Conservation (phyloP, 2,329 filamentous ascomycete species). For the Aspergillus phoenicis region DNA sequence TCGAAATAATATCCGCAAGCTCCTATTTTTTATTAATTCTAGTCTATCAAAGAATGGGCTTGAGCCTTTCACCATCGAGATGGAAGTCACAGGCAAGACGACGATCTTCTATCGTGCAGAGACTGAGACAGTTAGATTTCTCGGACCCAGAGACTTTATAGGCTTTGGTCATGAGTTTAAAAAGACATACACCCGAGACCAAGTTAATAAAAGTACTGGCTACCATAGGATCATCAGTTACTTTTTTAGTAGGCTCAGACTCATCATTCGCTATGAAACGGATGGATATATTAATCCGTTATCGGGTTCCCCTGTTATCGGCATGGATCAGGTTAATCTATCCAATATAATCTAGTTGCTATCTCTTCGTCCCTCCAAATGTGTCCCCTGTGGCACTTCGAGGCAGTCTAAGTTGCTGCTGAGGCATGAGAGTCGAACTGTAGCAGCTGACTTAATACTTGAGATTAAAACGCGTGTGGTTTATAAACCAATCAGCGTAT, state of each 20-base stretch:
- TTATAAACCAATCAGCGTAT: slow-evolving; percentile 36
- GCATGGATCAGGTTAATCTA: slow-evolving; percentile 16
- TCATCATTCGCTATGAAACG: slow-evolving; percentile 49
- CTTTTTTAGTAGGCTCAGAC: slow-evolving; percentile 43
- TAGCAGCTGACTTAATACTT: slow-evolving; percentile 43
- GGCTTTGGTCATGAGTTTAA: slow-evolving; percentile 52
- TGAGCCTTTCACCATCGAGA: slow-evolving; percentile 46
- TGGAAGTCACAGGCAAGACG: slow-evolving; percentile 45
- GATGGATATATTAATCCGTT: slow-evolving; percentile 43
- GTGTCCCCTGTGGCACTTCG: slow-evolving; percentile 9
- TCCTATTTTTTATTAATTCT: slow-evolving; percentile 48
- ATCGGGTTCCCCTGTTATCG: background rate
- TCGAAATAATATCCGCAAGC: slow-evolving; percentile 54
- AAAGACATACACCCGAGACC: slow-evolving; percentile 45
- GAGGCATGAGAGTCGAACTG: slow-evolving; percentile 28
- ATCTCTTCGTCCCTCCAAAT: slow-evolving; percentile 23
- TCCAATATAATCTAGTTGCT: slow-evolving; percentile 27
- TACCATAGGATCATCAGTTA: slow-evolving; percentile 53
- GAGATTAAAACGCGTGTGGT: slow-evolving; percentile 51
- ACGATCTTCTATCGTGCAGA: slow-evolving; percentile 44
- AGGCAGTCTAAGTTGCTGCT: slow-evolving; percentile 25
- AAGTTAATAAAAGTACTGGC: slow-evolving; percentile 44
- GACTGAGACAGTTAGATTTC: slow-evolving; percentile 27
- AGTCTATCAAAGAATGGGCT: slow-evolving; percentile 22
- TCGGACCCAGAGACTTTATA: slow-evolving; percentile 40